Percentiles rank a stretch among this genome's conserved stretches.
phyloP scores from a whole-genome alignment of 1,284 basidiomycete genomes.

The Puccinia novopanici region DNA sequence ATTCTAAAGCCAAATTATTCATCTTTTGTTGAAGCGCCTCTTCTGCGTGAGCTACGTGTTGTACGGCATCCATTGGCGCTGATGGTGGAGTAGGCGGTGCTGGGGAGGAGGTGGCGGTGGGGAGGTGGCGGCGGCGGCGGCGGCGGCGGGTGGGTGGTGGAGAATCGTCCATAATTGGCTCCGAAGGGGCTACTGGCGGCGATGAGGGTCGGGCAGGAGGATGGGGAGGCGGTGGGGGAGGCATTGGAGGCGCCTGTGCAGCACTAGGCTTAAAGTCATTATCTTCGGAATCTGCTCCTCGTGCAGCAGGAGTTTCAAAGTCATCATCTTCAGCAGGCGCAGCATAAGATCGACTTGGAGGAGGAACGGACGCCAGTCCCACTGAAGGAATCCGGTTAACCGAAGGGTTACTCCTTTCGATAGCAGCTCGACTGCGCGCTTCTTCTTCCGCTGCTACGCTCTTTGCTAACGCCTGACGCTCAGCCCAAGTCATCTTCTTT shows the following conservation, averaged over 20 bases:
- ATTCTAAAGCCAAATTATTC: constrained; percentile 49
- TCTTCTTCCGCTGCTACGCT: constrained; percentile 81
- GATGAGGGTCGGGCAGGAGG: constrained; percentile 19
- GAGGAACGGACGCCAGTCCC: constrained; percentile 59
- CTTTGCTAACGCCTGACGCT: constrained; percentile 82
- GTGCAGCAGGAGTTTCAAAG: constrained; percentile 54
- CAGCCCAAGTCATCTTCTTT: constrained; percentile 81
- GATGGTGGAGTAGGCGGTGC: constrained; percentile 26
- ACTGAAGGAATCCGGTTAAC: constrained; percentile 57
- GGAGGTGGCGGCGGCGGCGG: background rate
- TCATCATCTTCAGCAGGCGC: constrained; percentile 63
- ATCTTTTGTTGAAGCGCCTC: constrained; percentile 49
- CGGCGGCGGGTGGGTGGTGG: constrained; percentile 15
- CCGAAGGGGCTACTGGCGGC: constrained; percentile 4
- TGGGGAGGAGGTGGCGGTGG: constrained; percentile 11
- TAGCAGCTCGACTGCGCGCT: constrained; percentile 67
- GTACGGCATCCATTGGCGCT: constrained; percentile 35
- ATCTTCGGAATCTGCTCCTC: constrained; percentile 51
- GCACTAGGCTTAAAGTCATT: constrained; percentile 26
- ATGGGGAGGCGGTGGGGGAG: constrained; percentile 17
- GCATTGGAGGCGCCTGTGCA: constrained; percentile 58
- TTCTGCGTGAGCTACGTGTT: constrained; percentile 47
- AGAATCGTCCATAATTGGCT: constrained; percentile 1
- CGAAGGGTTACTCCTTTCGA: constrained; percentile 40
- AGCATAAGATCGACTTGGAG: constrained; percentile 61